Base-by-base conservation (phyloP, 2,329 filamentous ascomycete species). In the Aspergillus phoenicis region DNA sequence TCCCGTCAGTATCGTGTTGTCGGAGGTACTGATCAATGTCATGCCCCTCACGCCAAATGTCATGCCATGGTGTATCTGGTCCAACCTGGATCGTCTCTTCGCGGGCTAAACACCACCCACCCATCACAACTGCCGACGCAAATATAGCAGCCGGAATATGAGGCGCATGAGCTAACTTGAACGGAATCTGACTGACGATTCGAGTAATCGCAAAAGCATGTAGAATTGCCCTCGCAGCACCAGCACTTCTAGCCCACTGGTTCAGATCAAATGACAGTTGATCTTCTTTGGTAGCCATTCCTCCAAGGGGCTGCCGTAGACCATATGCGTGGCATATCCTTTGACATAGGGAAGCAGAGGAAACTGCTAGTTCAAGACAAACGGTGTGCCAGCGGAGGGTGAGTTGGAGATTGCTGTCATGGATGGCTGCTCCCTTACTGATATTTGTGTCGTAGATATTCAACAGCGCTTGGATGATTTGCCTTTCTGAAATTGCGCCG, bases 361-460 rank as follows among this genome's bases (percentile, higher is more conserved):
- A 52, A 2, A 48, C 58, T 1, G 53, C 57, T 1, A 63, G 30
- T 28, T 68, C 66, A 20, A 68, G 60, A 24, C 61, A 67, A 4
- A 67, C 47, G 11, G 56, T 63, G 33, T 68, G 64, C 66, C 65
- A 67, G 8, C 66, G 58, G 13, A 66, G 59, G 39, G 45, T 43
- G 30, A 59, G 48, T 51, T 55, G 52, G 0, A 55, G 22, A 1
- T 17, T 20, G 17, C 33, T n/a, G 10, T 51, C 26, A 3, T 51
- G 47, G 26, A 20, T 2, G 15, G 47, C 26, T 51, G 47, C 17
- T 17, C 15, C 13, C 11, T 10, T 5, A 33, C 56, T 17, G 10
- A 66, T 45, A 6, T 68, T 59, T 6, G 13, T 53, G 8, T 62
- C 30, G 22, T 64, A 49, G 3, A 60, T 15, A 6, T 52, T 56